phyloP scores from a whole-genome alignment of 164 flowering plant species.

The Stephania cephalantha region DNA sequence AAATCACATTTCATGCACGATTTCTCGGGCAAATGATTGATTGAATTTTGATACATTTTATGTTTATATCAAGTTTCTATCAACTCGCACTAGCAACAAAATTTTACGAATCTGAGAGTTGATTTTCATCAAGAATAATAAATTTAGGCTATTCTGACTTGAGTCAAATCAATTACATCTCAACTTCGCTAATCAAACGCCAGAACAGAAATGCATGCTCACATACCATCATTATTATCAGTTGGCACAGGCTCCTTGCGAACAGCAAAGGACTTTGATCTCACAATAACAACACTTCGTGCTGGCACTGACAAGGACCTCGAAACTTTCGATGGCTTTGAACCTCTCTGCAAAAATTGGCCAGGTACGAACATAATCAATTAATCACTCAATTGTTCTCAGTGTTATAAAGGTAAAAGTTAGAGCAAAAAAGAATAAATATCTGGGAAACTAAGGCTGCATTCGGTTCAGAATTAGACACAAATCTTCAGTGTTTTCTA shows the following conservation, averaged over 20 bases:
- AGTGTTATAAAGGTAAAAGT: not conserved
- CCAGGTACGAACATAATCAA: not conserved
- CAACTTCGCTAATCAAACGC: not conserved
- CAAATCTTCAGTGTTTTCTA: no score
- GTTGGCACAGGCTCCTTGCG: conserved; percentile 24
- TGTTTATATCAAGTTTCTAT: not conserved
- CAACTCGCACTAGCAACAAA: no score
- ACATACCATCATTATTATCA: conserved; percentile 47
- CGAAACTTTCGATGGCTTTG: conserved; percentile 32
- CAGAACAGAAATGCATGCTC: not conserved
- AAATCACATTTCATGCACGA: not conserved
- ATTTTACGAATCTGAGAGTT: not conserved
- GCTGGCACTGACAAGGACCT: conserved; percentile 79
- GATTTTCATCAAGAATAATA: not conserved
- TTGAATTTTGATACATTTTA: not conserved
- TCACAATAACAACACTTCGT: conserved; percentile 60
- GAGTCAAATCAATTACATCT: not conserved
- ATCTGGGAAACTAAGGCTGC: not conserved
- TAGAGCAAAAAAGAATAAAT: not conserved
- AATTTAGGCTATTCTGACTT: not conserved
- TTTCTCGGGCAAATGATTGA: not conserved
- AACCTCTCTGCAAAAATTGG: conserved; percentile 43
- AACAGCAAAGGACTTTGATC: conserved; percentile 55
- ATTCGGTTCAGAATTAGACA: no score
- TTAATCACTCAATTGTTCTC: not conserved